Conservation (phyloP, 495 filamentous ascomycete species). For the Talaromyces stipitatus region DNA sequence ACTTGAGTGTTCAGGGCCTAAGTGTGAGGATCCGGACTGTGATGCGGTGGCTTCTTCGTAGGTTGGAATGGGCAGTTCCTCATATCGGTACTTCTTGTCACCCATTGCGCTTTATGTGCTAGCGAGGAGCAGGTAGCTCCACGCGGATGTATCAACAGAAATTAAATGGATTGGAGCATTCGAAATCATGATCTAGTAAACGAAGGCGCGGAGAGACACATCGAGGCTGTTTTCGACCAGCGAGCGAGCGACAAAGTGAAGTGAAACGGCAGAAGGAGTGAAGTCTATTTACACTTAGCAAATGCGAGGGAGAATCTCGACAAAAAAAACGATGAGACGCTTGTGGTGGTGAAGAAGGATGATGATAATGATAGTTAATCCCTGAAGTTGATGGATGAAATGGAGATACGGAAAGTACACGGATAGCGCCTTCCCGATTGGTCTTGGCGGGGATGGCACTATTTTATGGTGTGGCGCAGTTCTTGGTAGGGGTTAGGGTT, state of each 20-base stretch:
- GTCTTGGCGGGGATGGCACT: not conserved
- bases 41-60: slow-evolving; percentile 85
- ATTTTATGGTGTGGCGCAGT: not conserved
- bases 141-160: slow-evolving; percentile 25
- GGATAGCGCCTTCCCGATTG: not conserved
- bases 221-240: slow-evolving; percentile 1
- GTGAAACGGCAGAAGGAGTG: not conserved
- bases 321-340: not conserved
- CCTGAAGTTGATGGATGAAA: not conserved
- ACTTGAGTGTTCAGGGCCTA: slow-evolving; percentile 44
- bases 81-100: slow-evolving; percentile 55
- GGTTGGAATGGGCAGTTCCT: slow-evolving; percentile 75
- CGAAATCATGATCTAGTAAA: slow-evolving; percentile 38
- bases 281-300: not conserved
- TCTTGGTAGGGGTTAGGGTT: too few species aligned
- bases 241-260: not conserved
- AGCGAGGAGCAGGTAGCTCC: slow-evolving; percentile 22
- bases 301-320: not conserved
- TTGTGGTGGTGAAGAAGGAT: not conserved
- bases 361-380: not conserved
- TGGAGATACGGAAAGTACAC: not conserved
- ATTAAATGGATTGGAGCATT: slow-evolving; percentile 21
- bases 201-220: slow-evolving; percentile 18
- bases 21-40: slow-evolving; percentile 53
- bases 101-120: slow-evolving; percentile 30